These are phyloP conservation scores for Ceratopteris richardii DNA, from an alignment of 75 land plant species.

Conservation along the genomic window DNA sequence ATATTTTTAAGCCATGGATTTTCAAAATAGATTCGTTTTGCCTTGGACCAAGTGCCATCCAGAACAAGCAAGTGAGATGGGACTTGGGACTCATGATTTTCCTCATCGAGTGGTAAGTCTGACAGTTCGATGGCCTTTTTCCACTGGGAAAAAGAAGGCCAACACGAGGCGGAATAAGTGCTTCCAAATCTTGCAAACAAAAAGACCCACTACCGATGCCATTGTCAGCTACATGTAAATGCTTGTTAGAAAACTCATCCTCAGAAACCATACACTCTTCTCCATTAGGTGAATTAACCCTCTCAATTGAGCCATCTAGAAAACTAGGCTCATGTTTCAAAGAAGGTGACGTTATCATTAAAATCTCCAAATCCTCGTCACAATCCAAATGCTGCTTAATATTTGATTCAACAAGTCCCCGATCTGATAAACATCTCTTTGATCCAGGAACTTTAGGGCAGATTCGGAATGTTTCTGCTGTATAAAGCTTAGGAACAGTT, in stretches of 20 bases:
- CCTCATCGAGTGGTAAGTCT: neutral
- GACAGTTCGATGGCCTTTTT: conserved; percentile 36
- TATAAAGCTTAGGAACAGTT: conserved; percentile 45
- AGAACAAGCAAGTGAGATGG: conserved; percentile 67
- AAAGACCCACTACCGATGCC: conserved; percentile 23
- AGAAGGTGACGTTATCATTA: neutral
- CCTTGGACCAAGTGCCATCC: conserved; percentile 95
- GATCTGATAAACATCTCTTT: conserved; percentile 18
- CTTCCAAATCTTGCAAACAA: conserved; percentile 1
- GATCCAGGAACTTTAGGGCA: conserved; percentile 26
- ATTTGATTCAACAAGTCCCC: neutral
- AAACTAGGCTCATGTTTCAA: conserved; percentile 7
- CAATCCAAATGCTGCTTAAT: neutral
- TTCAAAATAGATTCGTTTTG: conserved; percentile 72
- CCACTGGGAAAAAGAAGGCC: conserved; percentile 71
- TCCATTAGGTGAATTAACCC: conserved; percentile 1
- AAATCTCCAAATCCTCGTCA: neutral
- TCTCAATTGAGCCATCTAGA: conserved; percentile 1
- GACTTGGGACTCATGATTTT: neutral
- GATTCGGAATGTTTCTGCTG: conserved; percentile 24
- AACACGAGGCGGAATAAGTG: conserved; percentile 39
- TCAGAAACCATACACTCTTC: conserved; percentile 36
- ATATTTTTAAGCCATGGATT: conserved; percentile 76
- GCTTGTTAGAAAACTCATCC: conserved; percentile 6
- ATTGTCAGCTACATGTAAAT: conserved; percentile 2